These are phyloP conservation scores for Akebia trifoliata DNA, from an alignment of 164 flowering plant species.

Conservation along the genomic window DNA sequence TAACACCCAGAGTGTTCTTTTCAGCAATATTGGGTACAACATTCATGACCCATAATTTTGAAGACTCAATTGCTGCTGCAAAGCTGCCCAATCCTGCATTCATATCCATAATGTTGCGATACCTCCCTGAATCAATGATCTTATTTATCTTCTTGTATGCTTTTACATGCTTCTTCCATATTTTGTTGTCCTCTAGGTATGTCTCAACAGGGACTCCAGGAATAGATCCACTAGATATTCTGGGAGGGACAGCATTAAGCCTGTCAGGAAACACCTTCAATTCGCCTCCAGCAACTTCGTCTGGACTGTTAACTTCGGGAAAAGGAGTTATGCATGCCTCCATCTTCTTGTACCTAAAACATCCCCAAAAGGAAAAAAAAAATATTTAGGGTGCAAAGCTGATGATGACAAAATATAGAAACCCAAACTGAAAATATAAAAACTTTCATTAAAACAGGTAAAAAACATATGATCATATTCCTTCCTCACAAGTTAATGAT, in stretches of 20 bases:
- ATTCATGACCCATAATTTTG: slow-evolving; percentile 90
- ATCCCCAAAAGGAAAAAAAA: no score
- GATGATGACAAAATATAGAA: no score
- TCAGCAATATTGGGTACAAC: slow-evolving; percentile 86
- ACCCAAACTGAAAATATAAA: no score
- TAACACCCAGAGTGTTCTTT: slow-evolving; percentile 65
- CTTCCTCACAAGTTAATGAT: no score
- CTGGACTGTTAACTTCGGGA: slow-evolving; percentile 41
- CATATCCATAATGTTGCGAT: slow-evolving; percentile 95
- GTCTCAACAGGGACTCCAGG: slow-evolving; percentile 66
- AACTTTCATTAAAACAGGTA: slow-evolving; percentile 4
- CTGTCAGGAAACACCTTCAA: slow-evolving; percentile 71
- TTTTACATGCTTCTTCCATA: slow-evolving; percentile 80
- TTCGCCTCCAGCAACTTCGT: slow-evolving; percentile 59
- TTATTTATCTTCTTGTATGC: slow-evolving; percentile 69
- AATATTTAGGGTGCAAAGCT: no score
- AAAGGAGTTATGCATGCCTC: slow-evolving; percentile 70
- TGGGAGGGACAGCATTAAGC: slow-evolving; percentile 76
- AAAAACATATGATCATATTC: not conserved
- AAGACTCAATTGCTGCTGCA: slow-evolving; percentile 78
- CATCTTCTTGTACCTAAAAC: slow-evolving; percentile 83
- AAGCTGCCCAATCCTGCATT: slow-evolving; percentile 92
- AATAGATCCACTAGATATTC: slow-evolving; percentile 70
- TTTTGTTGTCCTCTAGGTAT: slow-evolving; percentile 60
- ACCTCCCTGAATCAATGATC: slow-evolving; percentile 73